Conservation (phyloP, 2,329 filamentous ascomycete species). For the Tolypocladium pustulatum region DNA sequence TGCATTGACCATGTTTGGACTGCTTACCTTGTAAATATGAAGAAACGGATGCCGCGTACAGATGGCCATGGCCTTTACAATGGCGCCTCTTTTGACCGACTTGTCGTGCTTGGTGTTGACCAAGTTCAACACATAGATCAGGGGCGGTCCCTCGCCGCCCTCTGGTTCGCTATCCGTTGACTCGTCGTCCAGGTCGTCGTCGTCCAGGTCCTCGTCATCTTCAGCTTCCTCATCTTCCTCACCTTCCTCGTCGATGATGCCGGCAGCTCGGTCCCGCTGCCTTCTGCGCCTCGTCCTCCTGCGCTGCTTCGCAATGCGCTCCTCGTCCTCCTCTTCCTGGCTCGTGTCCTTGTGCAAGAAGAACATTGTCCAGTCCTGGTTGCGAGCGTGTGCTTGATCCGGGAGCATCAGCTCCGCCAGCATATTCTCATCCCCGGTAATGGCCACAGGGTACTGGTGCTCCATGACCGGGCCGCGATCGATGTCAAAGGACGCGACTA, state of each 20-base stretch:
- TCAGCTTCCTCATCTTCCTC: slow-evolving; percentile 26
- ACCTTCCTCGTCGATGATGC: slow-evolving; percentile 33
- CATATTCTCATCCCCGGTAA: slow-evolving; percentile 97
- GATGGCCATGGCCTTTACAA: slow-evolving; percentile 98
- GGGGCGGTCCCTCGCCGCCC: slow-evolving; percentile 70
- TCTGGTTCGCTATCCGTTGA: slow-evolving; percentile 54
- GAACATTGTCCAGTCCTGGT: slow-evolving; percentile 98
- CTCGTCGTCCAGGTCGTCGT: slow-evolving; percentile 42
- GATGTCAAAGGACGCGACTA: slow-evolving; percentile 95
- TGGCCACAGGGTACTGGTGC: slow-evolving; percentile 89
- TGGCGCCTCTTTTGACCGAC: slow-evolving; percentile 80
- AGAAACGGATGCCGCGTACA: slow-evolving; percentile 95
- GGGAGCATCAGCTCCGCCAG: slow-evolving; percentile 96
- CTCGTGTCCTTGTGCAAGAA: slow-evolving; percentile 94
- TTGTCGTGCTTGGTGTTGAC: slow-evolving; percentile 98
- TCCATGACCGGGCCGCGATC: slow-evolving; percentile 96
- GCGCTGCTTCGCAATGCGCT: slow-evolving; percentile 46
- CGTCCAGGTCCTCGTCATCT: slow-evolving; percentile 37
- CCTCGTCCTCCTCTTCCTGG: slow-evolving; percentile 69
- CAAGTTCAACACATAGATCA: slow-evolving; percentile 94
- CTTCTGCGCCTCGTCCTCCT: slow-evolving; percentile 39
- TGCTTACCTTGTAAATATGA: slow-evolving; percentile 87
- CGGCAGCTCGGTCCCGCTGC: slow-evolving; percentile 39
- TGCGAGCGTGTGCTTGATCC: slow-evolving; percentile 88
- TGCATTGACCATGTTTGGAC: background rate